Evolutionary conservation across 1,139 yeast genomes (phyloP), one percentile per base, ranked within the genome.

Genomic region (Saccharomyces pastorianus): DNA sequence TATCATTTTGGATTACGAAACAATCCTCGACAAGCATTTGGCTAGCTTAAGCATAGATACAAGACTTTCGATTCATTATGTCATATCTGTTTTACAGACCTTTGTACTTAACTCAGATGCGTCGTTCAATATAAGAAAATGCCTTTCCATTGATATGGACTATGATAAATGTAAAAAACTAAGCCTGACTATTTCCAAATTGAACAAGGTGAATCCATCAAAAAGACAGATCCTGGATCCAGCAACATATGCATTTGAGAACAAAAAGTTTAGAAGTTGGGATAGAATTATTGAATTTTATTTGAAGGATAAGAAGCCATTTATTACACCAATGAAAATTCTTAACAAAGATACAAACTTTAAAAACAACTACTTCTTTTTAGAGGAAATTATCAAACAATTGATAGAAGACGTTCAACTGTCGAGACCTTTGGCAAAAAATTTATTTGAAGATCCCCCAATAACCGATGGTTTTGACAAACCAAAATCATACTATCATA

Each of bases 101-200:
- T 58, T 66, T 27, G 55, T 66, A 6, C 51, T 68, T 32, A 62
- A 62, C 44, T 49, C 57, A 1, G 65, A 64, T 25, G 68, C 71
- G 6, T 53, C 64, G 11, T 51, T 44, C 3, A 59, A 62, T 34
- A 50, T 66, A 25, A 61, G 65, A 48, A 65, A 61, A 49, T 68
- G 71, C 55, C 51, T 67, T 14, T 63, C 64, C 5, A 49, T 68
- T 3, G 72, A 68, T 52, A 64, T 67, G 69, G 71, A 67, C 52
- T 63, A 62, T 51, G 55, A 56, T 41, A 65, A 64, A 0, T 68
- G 72, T 51, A 66, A 62, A 48, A 59, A 53, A 11, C 46, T 68
- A 29, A 62, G 64, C 17, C 50, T 62, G 29, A 48, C 67, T 4
- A 58, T 58, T 47, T 62, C 62, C 23, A 62, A 58, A 47, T 47